Evolutionary conservation across 1,139 yeast genomes (phyloP), one percentile per base, ranked within the genome.

Genomic region (Geotrichum europaeum): DNA sequence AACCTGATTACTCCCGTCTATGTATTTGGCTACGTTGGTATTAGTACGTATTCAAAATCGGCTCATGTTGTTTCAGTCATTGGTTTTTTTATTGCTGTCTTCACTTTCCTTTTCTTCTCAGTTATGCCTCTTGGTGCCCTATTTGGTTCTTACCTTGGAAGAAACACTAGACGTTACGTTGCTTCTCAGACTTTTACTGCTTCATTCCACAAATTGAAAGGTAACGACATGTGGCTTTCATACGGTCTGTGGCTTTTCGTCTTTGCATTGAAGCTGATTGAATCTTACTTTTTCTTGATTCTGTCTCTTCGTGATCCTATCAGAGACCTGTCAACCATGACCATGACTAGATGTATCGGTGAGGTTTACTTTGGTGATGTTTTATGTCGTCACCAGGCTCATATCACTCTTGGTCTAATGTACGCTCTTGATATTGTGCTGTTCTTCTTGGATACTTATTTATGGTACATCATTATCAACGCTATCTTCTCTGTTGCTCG

Each of bases 111-210:
- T 25, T 94, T 91, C 83, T 91, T 91, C 74, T 81, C 98, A 15
- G 76, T 92, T 66, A 92, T 94, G 97, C 99, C 99, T 55, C 81
- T 94, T 68, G 99, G 99, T 75, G 98, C 97, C 54, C 80, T 94
- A 67, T 95, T 94, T 78, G 94, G 97, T 53, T 87, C 96, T 36
- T 92, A 94, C 76, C 81, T 94, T 86, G 52, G 54, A 76, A 90
- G 85, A 76, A 83, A 87, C 70, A 87, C 96, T 36, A 87, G 99
- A 79, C 85, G 85, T 67, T 94, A 89, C 75, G 88, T 94, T 70
- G 87, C 99, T 45, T 89, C 96, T 56, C 97, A 94, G 78, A 88
- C 97, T 56, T 94, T 94, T 75, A 94, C 99, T 60, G 98, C 99
- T 34, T 87, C 90, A 65, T 92, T 89, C 75, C 83, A 90, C 62